Evolutionary conservation across 2,329 filamentous ascomycete species (phyloP).

Genomic region (Geosmithia morbida): DNA sequence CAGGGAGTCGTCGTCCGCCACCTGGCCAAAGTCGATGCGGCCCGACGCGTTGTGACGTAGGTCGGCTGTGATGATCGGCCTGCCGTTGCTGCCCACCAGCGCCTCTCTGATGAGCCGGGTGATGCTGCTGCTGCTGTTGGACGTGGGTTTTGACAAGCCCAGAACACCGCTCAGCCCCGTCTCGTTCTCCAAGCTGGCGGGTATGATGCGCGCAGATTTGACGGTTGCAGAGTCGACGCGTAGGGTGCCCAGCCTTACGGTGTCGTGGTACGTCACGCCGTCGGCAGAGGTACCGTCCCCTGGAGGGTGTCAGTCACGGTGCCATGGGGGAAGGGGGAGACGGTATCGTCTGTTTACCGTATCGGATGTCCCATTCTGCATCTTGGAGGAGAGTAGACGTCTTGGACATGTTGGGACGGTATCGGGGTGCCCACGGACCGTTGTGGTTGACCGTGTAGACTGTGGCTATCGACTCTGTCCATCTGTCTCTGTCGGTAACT

Average conservation of each 20-base stretch:
- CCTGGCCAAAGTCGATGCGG: constrained; percentile 34
- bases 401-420: constrained; percentile 27
- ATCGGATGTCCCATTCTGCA: constrained; percentile 30
- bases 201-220: constrained; percentile 30
- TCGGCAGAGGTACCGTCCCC: constrained; percentile 28
- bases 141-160: constrained; percentile 32
- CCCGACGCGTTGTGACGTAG: constrained; percentile 30
- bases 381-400: constrained; percentile 31
- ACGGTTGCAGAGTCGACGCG: constrained; percentile 28
- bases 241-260: constrained; percentile 28
- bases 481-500: constrained; percentile 17
- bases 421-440: constrained; percentile 22
- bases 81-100: constrained; percentile 22
- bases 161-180: constrained; percentile 32
- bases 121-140: constrained; percentile 26
- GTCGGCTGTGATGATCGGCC: constrained; percentile 33
- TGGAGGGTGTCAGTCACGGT: constrained; percentile 5
- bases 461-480: constrained; percentile 38
- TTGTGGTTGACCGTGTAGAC: constrained; percentile 16
- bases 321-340: constrained; percentile 30
- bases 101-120: constrained; percentile 29
- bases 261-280: constrained; percentile 36
- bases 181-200: constrained; percentile 25
- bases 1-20: constrained; percentile 22
- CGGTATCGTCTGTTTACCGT: constrained; percentile 31